Evolutionary conservation across 192 early-diverging fungal species (phyloP).

Genomic region (Umbelopsis vinacea): DNA sequence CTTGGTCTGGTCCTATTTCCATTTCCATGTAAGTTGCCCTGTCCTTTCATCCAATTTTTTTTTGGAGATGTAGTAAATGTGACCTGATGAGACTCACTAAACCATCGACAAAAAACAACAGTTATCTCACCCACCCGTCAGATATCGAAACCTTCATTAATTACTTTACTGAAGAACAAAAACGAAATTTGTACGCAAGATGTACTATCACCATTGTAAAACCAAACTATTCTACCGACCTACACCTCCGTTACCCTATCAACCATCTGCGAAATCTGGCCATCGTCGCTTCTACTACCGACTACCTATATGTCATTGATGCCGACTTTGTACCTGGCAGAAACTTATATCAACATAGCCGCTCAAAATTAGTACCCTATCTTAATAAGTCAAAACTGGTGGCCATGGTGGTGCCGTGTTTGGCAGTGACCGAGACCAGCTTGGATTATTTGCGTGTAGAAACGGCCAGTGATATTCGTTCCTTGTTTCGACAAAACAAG

Average conservation of each 20-base stretch:
- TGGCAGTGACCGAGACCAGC: slow-evolving; percentile 47
- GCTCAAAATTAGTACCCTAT: slow-evolving; percentile 27
- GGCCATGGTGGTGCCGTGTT: slow-evolving; percentile 55
- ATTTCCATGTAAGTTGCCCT: slow-evolving; percentile 42
- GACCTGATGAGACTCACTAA: too few species aligned
- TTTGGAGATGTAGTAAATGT: too few species aligned
- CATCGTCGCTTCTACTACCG: slow-evolving; percentile 40
- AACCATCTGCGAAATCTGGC: slow-evolving; percentile 57
- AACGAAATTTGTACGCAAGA: slow-evolving; percentile 30
- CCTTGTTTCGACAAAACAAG: slow-evolving; percentile 39
- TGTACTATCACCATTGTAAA: slow-evolving; percentile 46
- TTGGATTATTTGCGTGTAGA: slow-evolving; percentile 31
- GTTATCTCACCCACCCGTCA: slow-evolving; percentile 46
- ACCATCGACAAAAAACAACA: slow-evolving; percentile 15
- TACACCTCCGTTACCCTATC: slow-evolving; percentile 52
- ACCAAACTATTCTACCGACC: slow-evolving; percentile 42
- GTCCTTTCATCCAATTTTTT: too few species aligned
- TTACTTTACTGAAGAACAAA: slow-evolving; percentile 39
- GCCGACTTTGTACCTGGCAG: slow-evolving; percentile 57
- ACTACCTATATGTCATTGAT: slow-evolving; percentile 57
- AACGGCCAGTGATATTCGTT: slow-evolving; percentile 45
- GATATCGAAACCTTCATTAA: slow-evolving; percentile 44
- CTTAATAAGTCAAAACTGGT: neutral
- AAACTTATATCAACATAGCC: slow-evolving; percentile 39
- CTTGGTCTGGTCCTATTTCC: slow-evolving; percentile 55